Conservation (phyloP, 108 stramenopile species). For the Discostella stelligeroides region DNA sequence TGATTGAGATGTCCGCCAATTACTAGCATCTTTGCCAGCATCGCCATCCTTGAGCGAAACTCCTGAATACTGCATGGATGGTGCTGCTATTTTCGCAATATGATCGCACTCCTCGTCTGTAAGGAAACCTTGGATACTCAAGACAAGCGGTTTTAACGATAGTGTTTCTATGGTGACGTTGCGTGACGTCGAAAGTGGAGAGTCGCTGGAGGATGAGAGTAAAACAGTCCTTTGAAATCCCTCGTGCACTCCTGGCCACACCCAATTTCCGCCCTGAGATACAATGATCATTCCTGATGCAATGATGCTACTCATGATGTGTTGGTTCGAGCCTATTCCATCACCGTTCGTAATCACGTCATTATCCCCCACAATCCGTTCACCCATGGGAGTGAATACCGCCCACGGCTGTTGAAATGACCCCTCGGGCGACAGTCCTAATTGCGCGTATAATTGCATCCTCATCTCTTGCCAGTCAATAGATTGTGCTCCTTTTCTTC, state of each 20-base stretch:
- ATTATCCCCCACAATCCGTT: conserved; percentile 41
- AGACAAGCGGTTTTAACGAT: conserved; percentile 64
- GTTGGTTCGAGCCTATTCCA: conserved; percentile 18
- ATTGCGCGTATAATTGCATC: conserved; percentile 19
- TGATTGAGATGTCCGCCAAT: conserved; percentile 87
- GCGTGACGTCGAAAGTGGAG: conserved; percentile 13
- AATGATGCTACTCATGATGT: conserved; percentile 24
- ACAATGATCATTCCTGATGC: conserved; percentile 58
- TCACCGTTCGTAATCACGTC: conserved; percentile 17
- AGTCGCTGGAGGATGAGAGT: conserved; percentile 7
- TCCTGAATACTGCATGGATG: conserved; percentile 69
- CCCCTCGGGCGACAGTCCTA: conserved; percentile 34
- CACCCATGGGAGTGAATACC: conserved; percentile 54
- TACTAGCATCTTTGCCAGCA: conserved; percentile 79
- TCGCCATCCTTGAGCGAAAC: conserved; percentile 86
- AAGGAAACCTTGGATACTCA: conserved; percentile 75
- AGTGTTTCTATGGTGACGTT: conserved; percentile 54
- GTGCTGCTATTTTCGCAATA: conserved; percentile 64
- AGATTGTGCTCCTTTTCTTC: conserved; percentile 4
- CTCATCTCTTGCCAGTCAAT: conserved; percentile 27
- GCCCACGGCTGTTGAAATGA: conserved; percentile 64
- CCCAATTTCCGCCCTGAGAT: conserved; percentile 68
- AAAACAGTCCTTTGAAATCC: conserved; percentile 61
- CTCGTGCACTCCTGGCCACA: conserved; percentile 72
- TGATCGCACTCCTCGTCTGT: conserved; percentile 75